Conservation (phyloP, 148 eudicot species). For the Rhododendron kiyosumense region DNA sequence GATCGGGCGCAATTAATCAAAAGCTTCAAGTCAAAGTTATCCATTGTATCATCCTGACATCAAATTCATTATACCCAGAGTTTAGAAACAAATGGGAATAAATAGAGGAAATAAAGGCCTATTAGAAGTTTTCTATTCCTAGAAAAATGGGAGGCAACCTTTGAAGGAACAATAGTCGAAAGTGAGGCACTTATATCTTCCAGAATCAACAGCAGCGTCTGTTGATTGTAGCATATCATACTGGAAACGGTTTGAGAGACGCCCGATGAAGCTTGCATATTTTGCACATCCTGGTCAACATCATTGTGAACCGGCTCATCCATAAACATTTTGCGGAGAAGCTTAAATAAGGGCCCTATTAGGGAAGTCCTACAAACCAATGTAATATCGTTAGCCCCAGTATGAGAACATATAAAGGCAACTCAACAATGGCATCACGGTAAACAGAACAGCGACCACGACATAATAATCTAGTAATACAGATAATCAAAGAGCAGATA, state of each 20-base stretch:
- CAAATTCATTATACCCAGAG: not conserved
- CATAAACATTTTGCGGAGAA: slow-evolving; percentile 46
- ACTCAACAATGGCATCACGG: slow-evolving; percentile 5
- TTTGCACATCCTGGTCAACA: slow-evolving; percentile 23
- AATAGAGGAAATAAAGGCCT: not conserved
- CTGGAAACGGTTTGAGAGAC: slow-evolving; percentile 28
- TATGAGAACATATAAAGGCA: not conserved
- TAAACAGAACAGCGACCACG: not conserved
- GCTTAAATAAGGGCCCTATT: slow-evolving; percentile 65
- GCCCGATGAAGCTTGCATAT: slow-evolving; percentile 34
- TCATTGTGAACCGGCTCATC: slow-evolving; percentile 24
- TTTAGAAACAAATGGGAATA: not conserved
- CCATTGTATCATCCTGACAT: slow-evolving; percentile 32
- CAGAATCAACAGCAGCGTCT: slow-evolving; percentile 60
- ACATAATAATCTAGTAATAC: not conserved
- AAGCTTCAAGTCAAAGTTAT: slow-evolving; percentile 47
- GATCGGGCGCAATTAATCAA: slow-evolving; percentile 74
- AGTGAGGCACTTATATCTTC: slow-evolving; percentile 67
- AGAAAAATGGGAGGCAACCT: slow-evolving; percentile 18
- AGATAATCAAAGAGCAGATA: not conserved
- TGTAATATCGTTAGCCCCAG: not conserved
- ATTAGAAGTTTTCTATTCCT: not conserved
- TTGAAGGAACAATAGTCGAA: slow-evolving; percentile 18
- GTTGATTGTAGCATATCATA: slow-evolving; percentile 50
- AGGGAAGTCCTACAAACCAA: slow-evolving; percentile 39